Percentiles rank a stretch among this genome's conserved stretches.
These are phyloP conservation scores for Cerioporus squamosus DNA, from an alignment of 1,284 basidiomycete species.

Conservation along the genomic window DNA sequence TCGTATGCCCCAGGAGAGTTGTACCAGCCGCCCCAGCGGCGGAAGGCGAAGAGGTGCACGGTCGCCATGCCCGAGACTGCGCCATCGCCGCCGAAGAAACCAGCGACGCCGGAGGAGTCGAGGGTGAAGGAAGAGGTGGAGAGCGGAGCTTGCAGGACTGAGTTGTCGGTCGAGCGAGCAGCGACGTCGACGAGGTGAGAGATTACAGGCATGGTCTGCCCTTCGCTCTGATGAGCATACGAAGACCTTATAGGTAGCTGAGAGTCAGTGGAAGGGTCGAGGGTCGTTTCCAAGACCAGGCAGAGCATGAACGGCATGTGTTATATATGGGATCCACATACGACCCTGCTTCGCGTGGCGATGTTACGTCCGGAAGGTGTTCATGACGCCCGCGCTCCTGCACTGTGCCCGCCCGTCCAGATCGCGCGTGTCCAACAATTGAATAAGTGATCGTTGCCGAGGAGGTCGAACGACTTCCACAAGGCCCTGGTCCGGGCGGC, in stretches of 20 bases:
- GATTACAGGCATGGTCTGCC: conserved; percentile 2
- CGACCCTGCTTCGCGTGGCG: no score
- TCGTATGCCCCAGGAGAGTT: conserved; percentile 24
- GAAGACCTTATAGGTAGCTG: not conserved
- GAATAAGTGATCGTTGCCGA: no score
- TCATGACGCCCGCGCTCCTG: no score
- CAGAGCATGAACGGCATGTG: no score
- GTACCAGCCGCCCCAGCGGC: conserved; percentile 26
- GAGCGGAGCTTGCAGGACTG: conserved; percentile 5
- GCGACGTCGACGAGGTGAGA: conserved; percentile 5
- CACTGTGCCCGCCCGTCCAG: no score
- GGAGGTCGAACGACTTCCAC: no score
- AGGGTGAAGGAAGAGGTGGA: conserved; percentile 14
- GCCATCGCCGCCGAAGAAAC: conserved; percentile 24
- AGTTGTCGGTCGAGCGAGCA: not conserved
- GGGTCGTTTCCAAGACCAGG: no score
- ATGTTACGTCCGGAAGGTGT: no score
- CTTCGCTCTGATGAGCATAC: not conserved
- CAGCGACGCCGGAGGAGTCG: conserved; percentile 23
- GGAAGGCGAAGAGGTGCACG: conserved; percentile 18
- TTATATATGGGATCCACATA: no score
- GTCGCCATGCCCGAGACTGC: conserved; percentile 25
- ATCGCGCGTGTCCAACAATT: no score
- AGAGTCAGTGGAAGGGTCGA: not conserved
- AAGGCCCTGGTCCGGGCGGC: no score